Evolutionary conservation across 2,329 filamentous ascomycete species (phyloP).

Genomic region (Nemania diffusa): DNA sequence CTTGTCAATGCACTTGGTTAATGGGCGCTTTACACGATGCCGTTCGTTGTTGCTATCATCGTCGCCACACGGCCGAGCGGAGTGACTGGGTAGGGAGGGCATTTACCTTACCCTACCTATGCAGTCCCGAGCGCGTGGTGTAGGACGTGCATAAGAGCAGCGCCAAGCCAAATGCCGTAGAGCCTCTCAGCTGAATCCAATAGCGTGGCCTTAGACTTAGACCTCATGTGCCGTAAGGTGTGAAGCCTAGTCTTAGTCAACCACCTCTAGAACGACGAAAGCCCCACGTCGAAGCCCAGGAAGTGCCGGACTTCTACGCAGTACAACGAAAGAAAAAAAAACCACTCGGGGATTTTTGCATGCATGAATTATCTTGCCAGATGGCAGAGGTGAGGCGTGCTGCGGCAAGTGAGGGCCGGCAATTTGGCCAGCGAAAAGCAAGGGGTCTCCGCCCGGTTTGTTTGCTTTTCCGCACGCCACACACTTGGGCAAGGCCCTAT

Average conservation of each 20-base stretch:
- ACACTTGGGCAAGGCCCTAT: conserved; percentile 2
- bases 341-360: conserved; percentile 2
- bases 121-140: conserved; percentile 9
- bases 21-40: background rate
- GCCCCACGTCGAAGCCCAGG: conserved; percentile 12
- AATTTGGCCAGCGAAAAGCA: background rate
- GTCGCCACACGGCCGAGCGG: no score
- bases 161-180: background rate
- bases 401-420: background rate
- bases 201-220: background rate
- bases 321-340: no score
- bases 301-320: background rate
- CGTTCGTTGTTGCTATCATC: no score
- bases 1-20: no score
- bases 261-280: no score
- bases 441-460: conserved; percentile 17
- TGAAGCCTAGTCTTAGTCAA: background rate
- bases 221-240: background rate
- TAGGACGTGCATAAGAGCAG: conserved; percentile 2
- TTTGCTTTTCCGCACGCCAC: conserved; percentile 30
- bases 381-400: background rate
- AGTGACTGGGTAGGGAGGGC: no score
- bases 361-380: conserved; percentile 4
- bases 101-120: no score
- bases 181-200: conserved; percentile 12